A percentile compares a stretch with the other conserved stretches of the same genome.
These are phyloP conservation scores for Penicillium fuscoglaucum DNA, from an alignment of 2,329 filamentous ascomycete species.

Conservation along the genomic window DNA sequence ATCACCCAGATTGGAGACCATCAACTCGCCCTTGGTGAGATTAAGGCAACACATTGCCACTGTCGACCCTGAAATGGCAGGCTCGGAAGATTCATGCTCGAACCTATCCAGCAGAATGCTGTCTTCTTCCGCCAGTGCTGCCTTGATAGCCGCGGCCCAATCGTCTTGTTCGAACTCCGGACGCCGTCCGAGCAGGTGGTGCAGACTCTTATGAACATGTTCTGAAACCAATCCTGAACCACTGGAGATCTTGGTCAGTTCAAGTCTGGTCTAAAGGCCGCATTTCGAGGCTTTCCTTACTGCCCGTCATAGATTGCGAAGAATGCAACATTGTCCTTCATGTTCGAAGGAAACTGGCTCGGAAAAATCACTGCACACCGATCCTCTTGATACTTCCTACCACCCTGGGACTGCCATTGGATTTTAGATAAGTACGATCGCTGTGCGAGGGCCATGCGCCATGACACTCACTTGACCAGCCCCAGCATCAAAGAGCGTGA, in stretches of 20 bases:
- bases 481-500: conserved; percentile 35
- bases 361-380: conserved; percentile 32
- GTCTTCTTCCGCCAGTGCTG: conserved; percentile 34
- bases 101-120: conserved; percentile 29
- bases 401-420: conserved; percentile 31
- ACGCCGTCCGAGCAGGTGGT: conserved; percentile 28
- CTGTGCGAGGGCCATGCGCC: background rate
- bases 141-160: conserved; percentile 34
- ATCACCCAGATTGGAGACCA: conserved; percentile 39
- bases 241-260: conserved; percentile 19
- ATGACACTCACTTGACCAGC: conserved; percentile 28
- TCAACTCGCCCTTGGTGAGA: conserved; percentile 32
- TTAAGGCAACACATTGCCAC: conserved; percentile 38
- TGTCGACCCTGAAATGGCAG: conserved; percentile 36
- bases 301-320: conserved; percentile 41
- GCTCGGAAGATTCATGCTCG: conserved; percentile 26
- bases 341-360: conserved; percentile 31
- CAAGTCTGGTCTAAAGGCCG: no score
- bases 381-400: conserved; percentile 34
- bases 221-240: conserved; percentile 36
- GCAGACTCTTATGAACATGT: conserved; percentile 32
- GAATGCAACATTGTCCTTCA: conserved; percentile 32
- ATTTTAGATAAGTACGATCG: conserved; percentile 1
- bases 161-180: conserved; percentile 34
- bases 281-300: conserved; percentile 23